Conservation (phyloP, 768 basidiomycete genomes). For the Mycena indigotica region DNA sequence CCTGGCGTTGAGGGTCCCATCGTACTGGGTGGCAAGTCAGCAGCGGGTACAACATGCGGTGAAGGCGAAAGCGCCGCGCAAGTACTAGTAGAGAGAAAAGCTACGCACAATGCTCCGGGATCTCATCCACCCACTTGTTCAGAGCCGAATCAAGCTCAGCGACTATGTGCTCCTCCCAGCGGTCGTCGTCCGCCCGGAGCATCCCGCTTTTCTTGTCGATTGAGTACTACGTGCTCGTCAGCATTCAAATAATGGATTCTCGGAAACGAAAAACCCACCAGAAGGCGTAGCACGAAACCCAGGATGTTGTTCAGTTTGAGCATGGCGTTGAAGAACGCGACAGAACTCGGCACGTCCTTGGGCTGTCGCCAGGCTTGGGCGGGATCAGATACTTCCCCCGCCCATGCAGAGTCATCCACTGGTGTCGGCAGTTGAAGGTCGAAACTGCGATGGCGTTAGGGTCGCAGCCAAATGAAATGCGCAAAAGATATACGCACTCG, state of each 20-base stretch:
- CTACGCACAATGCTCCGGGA: conserved; percentile 44
- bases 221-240: conserved; percentile 50
- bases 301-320: conserved; percentile 37
- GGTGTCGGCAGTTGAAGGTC: conserved; percentile 67
- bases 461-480: conserved; percentile 51
- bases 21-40: conserved; percentile 55
- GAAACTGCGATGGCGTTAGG: conserved; percentile 65
- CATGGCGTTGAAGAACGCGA: conserved; percentile 44
- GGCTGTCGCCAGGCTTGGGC: conserved; percentile 55
- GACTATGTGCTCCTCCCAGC: conserved; percentile 69
- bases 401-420: conserved; percentile 77
- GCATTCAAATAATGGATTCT: not conserved
- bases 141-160: conserved; percentile 73
- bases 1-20: conserved; percentile 28
- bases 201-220: conserved; percentile 62
- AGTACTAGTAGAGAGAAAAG: not conserved
- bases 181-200: conserved; percentile 42
- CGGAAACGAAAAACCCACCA: conserved; percentile 37
- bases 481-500: conserved; percentile 52
- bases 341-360: conserved; percentile 35
- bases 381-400: conserved; percentile 54
- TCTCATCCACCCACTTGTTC: conserved; percentile 72
- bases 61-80: no score
- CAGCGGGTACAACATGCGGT: not conserved
- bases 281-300: conserved; percentile 52